Percentiles rank a stretch among this genome's conserved stretches.
phyloP scores from a whole-genome alignment of 2,329 filamentous ascomycete species.

The Penicillium sp. region DNA sequence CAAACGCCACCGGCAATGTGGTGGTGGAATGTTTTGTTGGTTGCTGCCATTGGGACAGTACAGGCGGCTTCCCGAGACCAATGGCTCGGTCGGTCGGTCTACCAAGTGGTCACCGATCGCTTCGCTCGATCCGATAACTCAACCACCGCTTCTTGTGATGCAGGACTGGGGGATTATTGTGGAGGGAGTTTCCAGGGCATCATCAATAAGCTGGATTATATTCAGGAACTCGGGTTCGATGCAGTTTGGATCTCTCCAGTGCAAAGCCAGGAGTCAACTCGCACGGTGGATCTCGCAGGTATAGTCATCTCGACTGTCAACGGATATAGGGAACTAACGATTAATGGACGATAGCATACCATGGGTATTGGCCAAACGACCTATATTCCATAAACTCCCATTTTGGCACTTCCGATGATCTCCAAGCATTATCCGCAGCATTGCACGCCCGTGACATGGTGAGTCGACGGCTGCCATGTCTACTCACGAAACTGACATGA shows the following conservation, averaged over 20 bases:
- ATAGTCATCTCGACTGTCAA: conserved; percentile 51
- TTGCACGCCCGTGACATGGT: conserved; percentile 55
- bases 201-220: conserved; percentile 50
- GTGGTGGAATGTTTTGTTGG: conserved; percentile 9
- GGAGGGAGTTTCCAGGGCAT: conserved; percentile 51
- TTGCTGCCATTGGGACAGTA: conserved; percentile 8
- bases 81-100: conserved; percentile 45
- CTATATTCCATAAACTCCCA: conserved; percentile 56
- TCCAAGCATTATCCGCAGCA: conserved; percentile 56
- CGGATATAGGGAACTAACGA: conserved; percentile 40
- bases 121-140: conserved; percentile 43
- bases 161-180: conserved; percentile 41
- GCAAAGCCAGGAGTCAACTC: conserved; percentile 37
- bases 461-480: background rate
- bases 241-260: conserved; percentile 52
- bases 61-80: conserved; percentile 30
- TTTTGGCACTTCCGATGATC: conserved; percentile 60
- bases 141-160: conserved; percentile 33
- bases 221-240: conserved; percentile 50
- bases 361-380: conserved; percentile 13
- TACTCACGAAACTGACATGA: background rate
- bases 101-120: conserved; percentile 47
- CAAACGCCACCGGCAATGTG: conserved; percentile 14
- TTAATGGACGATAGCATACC: conserved; percentile 9
- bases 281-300: conserved; percentile 36